phyloP scores from a whole-genome alignment of 2,329 filamentous ascomycete species.

The Gremmenia infestans region DNA sequence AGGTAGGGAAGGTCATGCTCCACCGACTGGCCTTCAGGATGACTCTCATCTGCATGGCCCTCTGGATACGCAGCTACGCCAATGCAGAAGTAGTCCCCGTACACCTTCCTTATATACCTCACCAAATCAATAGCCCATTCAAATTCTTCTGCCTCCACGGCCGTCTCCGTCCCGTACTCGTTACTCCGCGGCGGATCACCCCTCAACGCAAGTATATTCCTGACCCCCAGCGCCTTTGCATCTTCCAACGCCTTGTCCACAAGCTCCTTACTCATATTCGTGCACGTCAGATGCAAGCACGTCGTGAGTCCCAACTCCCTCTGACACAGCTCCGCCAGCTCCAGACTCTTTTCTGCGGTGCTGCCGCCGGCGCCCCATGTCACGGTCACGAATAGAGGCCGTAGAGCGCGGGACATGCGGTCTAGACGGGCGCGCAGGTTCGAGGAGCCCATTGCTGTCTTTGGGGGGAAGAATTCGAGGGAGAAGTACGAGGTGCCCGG shows the following conservation, averaged over 20 bases:
- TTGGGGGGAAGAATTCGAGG: conserved; percentile 98
- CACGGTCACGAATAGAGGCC: conserved; percentile 91
- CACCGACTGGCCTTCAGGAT: conserved; percentile 63
- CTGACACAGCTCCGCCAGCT: conserved; percentile 93
- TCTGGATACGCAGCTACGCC: conserved; percentile 94
- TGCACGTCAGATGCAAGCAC: conserved; percentile 93
- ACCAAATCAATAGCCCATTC: conserved; percentile 87
- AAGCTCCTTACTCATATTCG: conserved; percentile 85
- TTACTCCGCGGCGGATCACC: conserved; percentile 87
- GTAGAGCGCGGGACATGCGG: conserved; percentile 87
- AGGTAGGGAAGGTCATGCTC: conserved; percentile 85
- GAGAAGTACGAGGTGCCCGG: conserved; percentile 83
- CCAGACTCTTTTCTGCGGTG: conserved; percentile 84
- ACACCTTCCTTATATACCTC: conserved; percentile 75
- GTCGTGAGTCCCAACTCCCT: conserved; percentile 88
- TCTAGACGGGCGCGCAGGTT: conserved; percentile 91
- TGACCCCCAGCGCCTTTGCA: conserved; percentile 82
- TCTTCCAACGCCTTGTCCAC: conserved; percentile 88
- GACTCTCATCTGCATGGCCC: conserved; percentile 85
- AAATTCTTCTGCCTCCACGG: conserved; percentile 66
- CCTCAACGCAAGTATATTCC: conserved; percentile 87
- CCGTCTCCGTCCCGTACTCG: conserved; percentile 67
- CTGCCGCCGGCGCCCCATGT: conserved; percentile 97
- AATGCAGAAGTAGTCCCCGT: conserved; percentile 94
- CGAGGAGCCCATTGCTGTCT: conserved; percentile 90